Base-by-base conservation (phyloP, 2,329 filamentous ascomycete genomes). In the Onygena corvina region DNA sequence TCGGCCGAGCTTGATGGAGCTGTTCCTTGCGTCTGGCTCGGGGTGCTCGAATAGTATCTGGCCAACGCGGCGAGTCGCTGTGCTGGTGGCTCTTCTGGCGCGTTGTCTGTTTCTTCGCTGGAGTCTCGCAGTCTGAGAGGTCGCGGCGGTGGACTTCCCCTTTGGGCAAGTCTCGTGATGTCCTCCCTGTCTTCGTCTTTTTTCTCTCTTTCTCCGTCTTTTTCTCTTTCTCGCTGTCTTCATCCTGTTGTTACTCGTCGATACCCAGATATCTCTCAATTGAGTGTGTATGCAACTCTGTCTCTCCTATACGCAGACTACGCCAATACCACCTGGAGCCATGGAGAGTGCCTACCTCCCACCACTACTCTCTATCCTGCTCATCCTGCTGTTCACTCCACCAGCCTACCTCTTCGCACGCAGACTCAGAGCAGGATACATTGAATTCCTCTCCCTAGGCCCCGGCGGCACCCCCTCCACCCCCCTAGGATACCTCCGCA, bases 381-480 rank as follows among this genome's bases (percentile, higher is more conserved):
- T n/a, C n/a, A n/a, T n/a, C n/a, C n/a, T n/a, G n/a, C n/a, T n/a
- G n/a, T n/a, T n/a, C n/a, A 34, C 51, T 29, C 61, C 73, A 5
- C 76, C 76, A 12, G 59, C 70, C 52, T 60, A 56, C n/a, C 62
- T 55, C 52, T 60, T 71, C 52, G 65, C 85, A 57, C 77, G 79
- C 60, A 77, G 79, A 60, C 84, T 90, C 70, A 59, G 54, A 36
- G 56, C 56, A 51, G 61, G 60, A 52, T 92, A 87, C 66, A 69
- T 73, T 48, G 83, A 81, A 62, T 92, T 87, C 66, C 70, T 90
- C 54, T 76, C 76, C 33, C 78, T 93, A 16, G 86, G 86, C 0
- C 86, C 85, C 0, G 86, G 86, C 20, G 86, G 86, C 51, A 90
- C 84, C 0, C 85, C 86, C 0, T 75, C 81, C 2, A 92, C 83